phyloP scores from a whole-genome alignment of 345 rosid species.

The Populus alba region DNA sequence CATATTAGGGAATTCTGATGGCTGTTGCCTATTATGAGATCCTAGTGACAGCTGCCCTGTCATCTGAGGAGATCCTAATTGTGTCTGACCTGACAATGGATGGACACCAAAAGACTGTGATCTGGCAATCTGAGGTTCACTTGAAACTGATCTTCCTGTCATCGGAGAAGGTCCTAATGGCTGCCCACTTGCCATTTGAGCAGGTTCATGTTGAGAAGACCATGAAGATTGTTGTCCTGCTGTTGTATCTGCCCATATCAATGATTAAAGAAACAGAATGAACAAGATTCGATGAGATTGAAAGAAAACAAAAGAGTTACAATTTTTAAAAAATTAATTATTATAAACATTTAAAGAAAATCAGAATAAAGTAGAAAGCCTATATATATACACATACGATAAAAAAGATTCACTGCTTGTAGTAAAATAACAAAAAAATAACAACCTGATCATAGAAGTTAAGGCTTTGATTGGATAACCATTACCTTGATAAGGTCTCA shows the following conservation, averaged over 20 bases:
- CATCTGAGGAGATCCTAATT: conserved; percentile 14
- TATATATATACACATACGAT: too few relatives aligned
- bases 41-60: conserved; percentile 23
- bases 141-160: conserved; percentile 1
- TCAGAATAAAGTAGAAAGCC: background rate
- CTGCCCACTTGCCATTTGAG: background rate
- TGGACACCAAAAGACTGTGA: conserved; percentile 2
- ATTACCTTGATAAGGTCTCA: conserved; percentile 18
- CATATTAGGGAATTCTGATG: background rate
- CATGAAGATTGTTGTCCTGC: background rate
- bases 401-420: too few relatives aligned
- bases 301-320: background rate
- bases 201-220: conserved; percentile 1
- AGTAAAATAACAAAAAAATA: too few relatives aligned
- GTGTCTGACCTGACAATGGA: conserved; percentile 10
- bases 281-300: background rate
- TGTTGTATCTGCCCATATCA: background rate
- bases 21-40: conserved; percentile 4
- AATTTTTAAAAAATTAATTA: too few relatives aligned
- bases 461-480: background rate
- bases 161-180: background rate
- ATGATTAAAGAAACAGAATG: background rate
- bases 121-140: conserved; percentile 5
- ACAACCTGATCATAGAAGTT: background rate
- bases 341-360: background rate